Evolutionary conservation across 2,329 filamentous ascomycete species (phyloP).

Genomic region (Dissoconium aciculare): DNA sequence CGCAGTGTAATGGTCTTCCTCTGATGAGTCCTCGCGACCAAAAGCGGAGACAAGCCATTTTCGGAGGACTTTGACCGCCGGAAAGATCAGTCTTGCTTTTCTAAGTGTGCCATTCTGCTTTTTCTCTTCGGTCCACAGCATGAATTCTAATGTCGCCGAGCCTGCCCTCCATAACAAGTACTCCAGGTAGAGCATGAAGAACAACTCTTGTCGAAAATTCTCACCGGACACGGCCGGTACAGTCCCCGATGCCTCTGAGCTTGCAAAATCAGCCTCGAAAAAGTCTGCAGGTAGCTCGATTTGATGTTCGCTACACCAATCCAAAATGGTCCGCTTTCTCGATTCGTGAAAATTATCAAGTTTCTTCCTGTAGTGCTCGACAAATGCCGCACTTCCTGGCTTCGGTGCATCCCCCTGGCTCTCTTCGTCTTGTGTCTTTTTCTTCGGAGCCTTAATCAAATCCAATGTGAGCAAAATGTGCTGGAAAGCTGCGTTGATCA

Average conservation of each 20-base stretch:
- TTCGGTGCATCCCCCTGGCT: constrained; percentile 31
- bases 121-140: constrained; percentile 52
- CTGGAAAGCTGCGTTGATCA: constrained; percentile 50
- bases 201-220: constrained; percentile 52
- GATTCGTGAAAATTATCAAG: constrained; percentile 41
- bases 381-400: constrained; percentile 47
- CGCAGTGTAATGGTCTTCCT: constrained; percentile 40
- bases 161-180: constrained; percentile 48
- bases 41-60: constrained; percentile 51
- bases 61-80: constrained; percentile 43
- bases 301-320: constrained; percentile 33
- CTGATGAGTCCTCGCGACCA: constrained; percentile 37
- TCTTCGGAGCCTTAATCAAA: constrained; percentile 29
- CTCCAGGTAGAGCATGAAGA: constrained; percentile 56
- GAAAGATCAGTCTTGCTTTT: constrained; percentile 49
- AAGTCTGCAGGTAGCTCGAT: constrained; percentile 37
- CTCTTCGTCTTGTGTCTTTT: constrained; percentile 17
- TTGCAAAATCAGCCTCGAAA: constrained; percentile 34
- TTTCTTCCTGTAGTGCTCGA: constrained; percentile 38
- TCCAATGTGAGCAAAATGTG: constrained; percentile 45
- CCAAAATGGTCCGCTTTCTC: constrained; percentile 41
- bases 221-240: constrained; percentile 45
- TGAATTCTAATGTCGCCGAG: constrained; percentile 46
- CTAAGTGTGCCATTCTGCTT: constrained; percentile 49
- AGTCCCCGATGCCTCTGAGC: constrained; percentile 26